Conservation (phyloP, 2,329 filamentous ascomycete genomes). For the Botrytis squamosa region DNA sequence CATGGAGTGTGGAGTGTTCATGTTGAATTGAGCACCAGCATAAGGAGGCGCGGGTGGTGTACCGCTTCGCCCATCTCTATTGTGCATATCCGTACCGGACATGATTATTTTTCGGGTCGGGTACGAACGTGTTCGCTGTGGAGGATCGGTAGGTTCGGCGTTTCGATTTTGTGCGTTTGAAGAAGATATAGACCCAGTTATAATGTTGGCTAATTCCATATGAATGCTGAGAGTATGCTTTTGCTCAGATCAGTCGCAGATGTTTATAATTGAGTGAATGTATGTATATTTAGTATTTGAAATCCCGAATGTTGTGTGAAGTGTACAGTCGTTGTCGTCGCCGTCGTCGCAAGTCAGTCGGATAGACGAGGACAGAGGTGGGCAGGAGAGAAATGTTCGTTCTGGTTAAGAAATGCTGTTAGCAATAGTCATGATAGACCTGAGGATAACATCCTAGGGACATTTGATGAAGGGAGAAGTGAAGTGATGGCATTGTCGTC, state of each 20-base stretch:
- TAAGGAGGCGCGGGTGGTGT: slow-evolving; percentile 35
- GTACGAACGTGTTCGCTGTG: slow-evolving; percentile 31
- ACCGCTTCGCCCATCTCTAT: slow-evolving; percentile 32
- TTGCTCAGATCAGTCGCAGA: slow-evolving; percentile 23
- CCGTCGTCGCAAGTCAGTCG: slow-evolving; percentile 35
- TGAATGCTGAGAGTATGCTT: slow-evolving; percentile 21
- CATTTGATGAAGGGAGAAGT: slow-evolving; percentile 33
- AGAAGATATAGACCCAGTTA: slow-evolving; percentile 27
- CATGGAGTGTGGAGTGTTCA: slow-evolving; percentile 32
- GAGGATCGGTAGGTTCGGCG: slow-evolving; percentile 28
- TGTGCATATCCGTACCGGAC: slow-evolving; percentile 32
- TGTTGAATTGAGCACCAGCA: slow-evolving; percentile 30
- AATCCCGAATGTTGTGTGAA: slow-evolving; percentile 25
- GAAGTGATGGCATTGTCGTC: slow-evolving; percentile 35
- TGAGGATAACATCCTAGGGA: slow-evolving; percentile 26
- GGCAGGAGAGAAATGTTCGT: slow-evolving; percentile 25
- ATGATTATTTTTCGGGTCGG: slow-evolving; percentile 35
- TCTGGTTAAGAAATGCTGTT: slow-evolving; percentile 27
- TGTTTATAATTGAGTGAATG: slow-evolving; percentile 17
- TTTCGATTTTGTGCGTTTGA: slow-evolving; percentile 34
- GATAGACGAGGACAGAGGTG: slow-evolving; percentile 29
- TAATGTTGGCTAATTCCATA: slow-evolving; percentile 33
- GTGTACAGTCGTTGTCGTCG: slow-evolving; percentile 30
- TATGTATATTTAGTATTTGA: slow-evolving; percentile 5
- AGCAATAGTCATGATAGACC: slow-evolving; percentile 29